Conservation (phyloP, 495 filamentous ascomycete genomes). For the Lepraria neglecta region DNA sequence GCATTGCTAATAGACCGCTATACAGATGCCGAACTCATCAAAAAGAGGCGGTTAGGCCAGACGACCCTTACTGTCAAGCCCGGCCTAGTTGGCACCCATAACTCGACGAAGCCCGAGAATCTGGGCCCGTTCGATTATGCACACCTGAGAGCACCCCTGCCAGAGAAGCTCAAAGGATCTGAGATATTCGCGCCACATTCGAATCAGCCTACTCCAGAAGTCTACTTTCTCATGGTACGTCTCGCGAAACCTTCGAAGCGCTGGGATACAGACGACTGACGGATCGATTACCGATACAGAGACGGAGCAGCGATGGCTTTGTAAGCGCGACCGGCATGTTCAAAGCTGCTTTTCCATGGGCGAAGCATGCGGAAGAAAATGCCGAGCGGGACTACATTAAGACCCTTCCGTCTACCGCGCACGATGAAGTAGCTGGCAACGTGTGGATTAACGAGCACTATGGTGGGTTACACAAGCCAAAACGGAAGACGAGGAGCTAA, state of each 20-base stretch:
- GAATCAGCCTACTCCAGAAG: slow-evolving; percentile 57
- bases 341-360: slow-evolving; percentile 96
- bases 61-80: slow-evolving; percentile 81
- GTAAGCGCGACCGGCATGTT: slow-evolving; percentile 99
- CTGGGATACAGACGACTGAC: slow-evolving; percentile 17
- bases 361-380: slow-evolving; percentile 75
- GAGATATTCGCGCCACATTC: slow-evolving; percentile 74
- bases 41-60: slow-evolving; percentile 81
- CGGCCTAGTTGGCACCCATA: slow-evolving; percentile 54
- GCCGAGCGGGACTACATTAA: slow-evolving; percentile 83
- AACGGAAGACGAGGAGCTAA: slow-evolving; percentile 17
- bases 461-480: slow-evolving; percentile 42
- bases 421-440: slow-evolving; percentile 91
- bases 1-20: slow-evolving; percentile 14
- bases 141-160: slow-evolving; percentile 84
- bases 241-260: not conserved
- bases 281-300: slow-evolving; percentile 37
- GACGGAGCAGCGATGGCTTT: slow-evolving; percentile 88
- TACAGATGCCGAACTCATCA: slow-evolving; percentile 55
- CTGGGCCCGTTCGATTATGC: slow-evolving; percentile 90
- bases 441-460: slow-evolving; percentile 86
- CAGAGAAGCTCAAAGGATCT: slow-evolving; percentile 74
- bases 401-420: slow-evolving; percentile 63
- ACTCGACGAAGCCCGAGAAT: slow-evolving; percentile 62
- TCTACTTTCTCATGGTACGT: slow-evolving; percentile 91